These are phyloP conservation scores for Elsinoe ampelina DNA, from an alignment of 2,329 filamentous ascomycete species.

Conservation along the genomic window DNA sequence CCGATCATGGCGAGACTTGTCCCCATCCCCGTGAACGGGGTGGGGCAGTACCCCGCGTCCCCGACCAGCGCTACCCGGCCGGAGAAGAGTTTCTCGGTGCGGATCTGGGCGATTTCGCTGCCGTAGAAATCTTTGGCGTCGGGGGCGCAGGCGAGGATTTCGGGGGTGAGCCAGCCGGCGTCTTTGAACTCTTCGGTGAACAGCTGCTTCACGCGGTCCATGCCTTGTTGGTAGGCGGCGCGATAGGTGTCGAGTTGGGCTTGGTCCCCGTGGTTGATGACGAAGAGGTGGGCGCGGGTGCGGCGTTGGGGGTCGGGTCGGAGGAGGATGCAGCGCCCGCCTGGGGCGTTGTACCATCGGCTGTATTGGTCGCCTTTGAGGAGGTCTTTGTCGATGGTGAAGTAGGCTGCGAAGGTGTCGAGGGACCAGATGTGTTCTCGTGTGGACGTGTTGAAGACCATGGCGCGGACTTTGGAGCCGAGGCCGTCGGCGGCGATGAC, in stretches of 20 bases:
- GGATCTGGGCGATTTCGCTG: constrained; percentile 22
- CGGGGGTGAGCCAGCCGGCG: constrained; percentile 25
- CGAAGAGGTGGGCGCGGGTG: constrained; percentile 17
- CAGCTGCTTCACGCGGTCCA: constrained; percentile 19
- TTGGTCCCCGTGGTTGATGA: constrained; percentile 16
- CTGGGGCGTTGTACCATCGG: constrained; percentile 17
- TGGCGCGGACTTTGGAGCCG: constrained; percentile 16
- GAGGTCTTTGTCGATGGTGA: constrained; percentile 20
- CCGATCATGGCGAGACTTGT: constrained; percentile 21
- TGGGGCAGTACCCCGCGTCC: constrained; percentile 20
- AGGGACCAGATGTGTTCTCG: constrained; percentile 15
- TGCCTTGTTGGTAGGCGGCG: constrained; percentile 20
- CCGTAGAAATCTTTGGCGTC: constrained; percentile 23
- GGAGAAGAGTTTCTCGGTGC: constrained; percentile 25
- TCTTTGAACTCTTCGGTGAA: constrained; percentile 21
- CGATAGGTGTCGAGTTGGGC: not conserved
- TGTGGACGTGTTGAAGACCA: constrained; percentile 17
- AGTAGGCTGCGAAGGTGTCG: constrained; percentile 21
- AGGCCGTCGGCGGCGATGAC: constrained; percentile 25
- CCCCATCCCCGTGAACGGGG: constrained; percentile 19
- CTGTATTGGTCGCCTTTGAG: constrained; percentile 18
- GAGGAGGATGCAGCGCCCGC: constrained; percentile 17
- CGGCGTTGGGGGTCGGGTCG: constrained; percentile 21
- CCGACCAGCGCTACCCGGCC: constrained; percentile 22
- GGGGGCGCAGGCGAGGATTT: constrained; percentile 31